Conservation (phyloP, 2,329 filamentous ascomycete genomes). For the Apiospora kogelbergensis region DNA sequence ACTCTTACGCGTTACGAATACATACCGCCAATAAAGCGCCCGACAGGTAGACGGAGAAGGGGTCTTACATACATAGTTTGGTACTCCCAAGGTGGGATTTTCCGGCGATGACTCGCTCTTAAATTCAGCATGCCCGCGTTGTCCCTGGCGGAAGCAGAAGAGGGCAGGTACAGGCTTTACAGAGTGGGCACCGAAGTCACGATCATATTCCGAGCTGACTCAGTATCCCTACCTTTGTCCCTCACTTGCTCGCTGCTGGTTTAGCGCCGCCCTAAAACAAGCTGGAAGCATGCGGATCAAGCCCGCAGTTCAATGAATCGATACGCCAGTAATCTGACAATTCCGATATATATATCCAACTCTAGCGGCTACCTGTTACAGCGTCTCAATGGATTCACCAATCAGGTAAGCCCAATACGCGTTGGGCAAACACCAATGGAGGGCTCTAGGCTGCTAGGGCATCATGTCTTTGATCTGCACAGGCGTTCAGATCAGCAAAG, state of each 20-base stretch:
- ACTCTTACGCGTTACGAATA: not conserved
- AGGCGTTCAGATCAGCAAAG: not conserved
- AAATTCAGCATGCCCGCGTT: not conserved
- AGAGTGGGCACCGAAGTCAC: not conserved
- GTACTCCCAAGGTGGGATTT: not conserved
- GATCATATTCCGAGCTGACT: not conserved
- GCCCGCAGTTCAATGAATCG: not conserved
- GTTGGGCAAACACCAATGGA: not conserved
- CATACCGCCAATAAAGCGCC: not conserved
- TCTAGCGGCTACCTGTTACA: conserved; percentile 1
- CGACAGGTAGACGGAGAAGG: not conserved
- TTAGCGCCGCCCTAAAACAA: not conserved
- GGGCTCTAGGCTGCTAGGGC: not conserved
- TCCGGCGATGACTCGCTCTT: not conserved
- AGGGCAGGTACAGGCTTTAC: not conserved
- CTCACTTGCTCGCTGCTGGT: not conserved
- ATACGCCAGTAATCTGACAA: not conserved
- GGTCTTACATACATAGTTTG: not conserved
- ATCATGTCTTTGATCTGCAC: not conserved
- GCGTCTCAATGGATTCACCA: not conserved
- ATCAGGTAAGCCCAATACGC: not conserved
- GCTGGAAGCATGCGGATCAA: not conserved
- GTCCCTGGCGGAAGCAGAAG: not conserved
- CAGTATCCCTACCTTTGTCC: conserved; percentile 4
- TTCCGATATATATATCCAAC: not conserved